These are phyloP conservation scores for Neurospora sp. DNA, from an alignment of 495 filamentous ascomycete genomes.

Conservation along the genomic window DNA sequence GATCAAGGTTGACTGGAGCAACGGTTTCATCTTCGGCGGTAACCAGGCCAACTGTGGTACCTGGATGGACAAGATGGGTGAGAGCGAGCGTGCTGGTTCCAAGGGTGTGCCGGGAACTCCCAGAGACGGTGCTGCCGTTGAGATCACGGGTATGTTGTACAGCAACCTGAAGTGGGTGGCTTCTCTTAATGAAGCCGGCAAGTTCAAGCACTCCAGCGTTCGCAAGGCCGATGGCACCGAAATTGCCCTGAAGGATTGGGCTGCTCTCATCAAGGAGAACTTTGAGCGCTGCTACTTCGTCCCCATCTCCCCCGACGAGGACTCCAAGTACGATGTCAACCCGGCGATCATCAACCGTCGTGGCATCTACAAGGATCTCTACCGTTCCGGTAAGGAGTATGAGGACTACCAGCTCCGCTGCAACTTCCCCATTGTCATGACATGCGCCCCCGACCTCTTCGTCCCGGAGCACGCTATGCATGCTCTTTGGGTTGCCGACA, in stretches of 20 bases:
- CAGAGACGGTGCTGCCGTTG: slow-evolving; percentile 87
- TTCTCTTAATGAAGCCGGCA: slow-evolving; percentile 49
- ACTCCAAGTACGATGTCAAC: slow-evolving; percentile 71
- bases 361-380: slow-evolving; percentile 97
- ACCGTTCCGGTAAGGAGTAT: slow-evolving; percentile 82
- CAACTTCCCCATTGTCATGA: slow-evolving; percentile 96
- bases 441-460: slow-evolving; percentile 84
- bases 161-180: slow-evolving; percentile 77
- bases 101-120: slow-evolving; percentile 96
- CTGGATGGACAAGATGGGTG: slow-evolving; percentile 99
- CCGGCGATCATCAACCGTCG: slow-evolving; percentile 67
- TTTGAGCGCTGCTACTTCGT: slow-evolving; percentile 91
- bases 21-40: slow-evolving; percentile 86
- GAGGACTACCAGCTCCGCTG: slow-evolving; percentile 94
- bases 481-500: slow-evolving; percentile 70
- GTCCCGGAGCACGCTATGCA: slow-evolving; percentile 60
- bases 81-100: slow-evolving; percentile 78
- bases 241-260: slow-evolving; percentile 74
- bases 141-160: slow-evolving; percentile 88
- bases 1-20: slow-evolving; percentile 84
- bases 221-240: slow-evolving; percentile 45
- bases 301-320: slow-evolving; percentile 56
- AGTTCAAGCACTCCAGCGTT: slow-evolving; percentile 64
- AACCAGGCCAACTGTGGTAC: slow-evolving; percentile 94
- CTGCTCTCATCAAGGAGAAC: slow-evolving; percentile 64